A percentile compares a stretch with the other conserved stretches of the same genome.
phyloP scores from a whole-genome alignment of 2,329 filamentous ascomycete genomes.

The Phaeosphaeria sp. region DNA sequence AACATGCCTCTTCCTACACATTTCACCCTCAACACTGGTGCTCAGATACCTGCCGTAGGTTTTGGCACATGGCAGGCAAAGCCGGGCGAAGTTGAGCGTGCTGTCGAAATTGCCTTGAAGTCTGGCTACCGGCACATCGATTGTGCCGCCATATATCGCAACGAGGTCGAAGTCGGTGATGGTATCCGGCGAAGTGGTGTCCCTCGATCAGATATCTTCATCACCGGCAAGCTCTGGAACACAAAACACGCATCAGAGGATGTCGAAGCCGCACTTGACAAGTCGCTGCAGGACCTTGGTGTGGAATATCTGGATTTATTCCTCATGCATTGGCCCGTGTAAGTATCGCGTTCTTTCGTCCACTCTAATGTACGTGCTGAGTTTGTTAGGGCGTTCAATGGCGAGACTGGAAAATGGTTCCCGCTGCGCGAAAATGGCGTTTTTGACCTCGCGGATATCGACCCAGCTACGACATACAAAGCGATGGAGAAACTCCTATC shows the following conservation, averaged over 20 bases:
- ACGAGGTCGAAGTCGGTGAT: constrained; percentile 74
- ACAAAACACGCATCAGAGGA: constrained; percentile 70
- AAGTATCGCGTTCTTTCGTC: not conserved
- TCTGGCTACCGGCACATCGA: constrained; percentile 77
- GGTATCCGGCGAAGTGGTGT: constrained; percentile 71
- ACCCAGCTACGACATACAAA: constrained; percentile 78
- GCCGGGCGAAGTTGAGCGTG: constrained; percentile 64
- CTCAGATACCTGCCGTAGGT: constrained; percentile 76
- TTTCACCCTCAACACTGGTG: constrained; percentile 68
- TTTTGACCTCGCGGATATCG: constrained; percentile 76
- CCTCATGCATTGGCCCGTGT: constrained; percentile 69
- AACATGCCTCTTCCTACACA: constrained; percentile 37
- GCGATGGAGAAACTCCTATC: constrained; percentile 72
- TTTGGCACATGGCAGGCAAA: constrained; percentile 79
- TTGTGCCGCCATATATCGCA: constrained; percentile 77
- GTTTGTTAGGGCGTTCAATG: constrained; percentile 22
- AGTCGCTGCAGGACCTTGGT: constrained; percentile 66
- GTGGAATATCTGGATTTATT: constrained; percentile 72
- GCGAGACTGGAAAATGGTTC: constrained; percentile 43
- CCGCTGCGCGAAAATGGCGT: constrained; percentile 59
- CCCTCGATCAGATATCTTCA: constrained; percentile 69
- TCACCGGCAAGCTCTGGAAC: constrained; percentile 84
- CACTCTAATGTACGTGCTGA: not conserved
- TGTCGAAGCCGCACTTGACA: constrained; percentile 64
- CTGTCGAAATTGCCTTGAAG: constrained; percentile 71